phyloP scores from a whole-genome alignment of 2,329 filamentous ascomycete species.

The Colletotrichum theobromicola region DNA sequence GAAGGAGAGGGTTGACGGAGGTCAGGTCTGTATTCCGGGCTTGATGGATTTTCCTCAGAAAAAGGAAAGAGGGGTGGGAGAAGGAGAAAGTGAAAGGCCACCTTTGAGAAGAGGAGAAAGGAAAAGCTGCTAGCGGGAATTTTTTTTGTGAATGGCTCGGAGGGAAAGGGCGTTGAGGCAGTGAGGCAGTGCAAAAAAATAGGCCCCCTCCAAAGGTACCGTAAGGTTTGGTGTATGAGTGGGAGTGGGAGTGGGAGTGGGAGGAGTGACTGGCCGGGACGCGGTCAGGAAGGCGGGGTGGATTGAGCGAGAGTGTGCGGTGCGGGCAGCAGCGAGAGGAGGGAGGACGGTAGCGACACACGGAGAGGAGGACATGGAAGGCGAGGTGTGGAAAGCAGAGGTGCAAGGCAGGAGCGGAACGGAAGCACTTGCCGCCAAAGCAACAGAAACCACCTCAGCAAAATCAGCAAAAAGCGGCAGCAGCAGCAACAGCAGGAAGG shows the following conservation, averaged over 20 bases:
- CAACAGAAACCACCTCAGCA: neutral
- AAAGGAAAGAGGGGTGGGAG: constrained; percentile 16
- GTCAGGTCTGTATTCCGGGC: constrained; percentile 1
- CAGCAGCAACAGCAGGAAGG: neutral
- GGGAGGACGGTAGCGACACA: neutral
- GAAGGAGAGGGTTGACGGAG: constrained; percentile 6
- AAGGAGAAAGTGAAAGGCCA: constrained; percentile 13
- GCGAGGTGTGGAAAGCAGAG: neutral
- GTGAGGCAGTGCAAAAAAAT: constrained; percentile 23
- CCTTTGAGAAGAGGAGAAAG: constrained; percentile 17
- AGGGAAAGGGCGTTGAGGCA: constrained; percentile 20
- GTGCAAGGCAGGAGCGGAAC: constrained; percentile 6
- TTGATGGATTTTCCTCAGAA: constrained; percentile 12
- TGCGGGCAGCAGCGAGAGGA: neutral
- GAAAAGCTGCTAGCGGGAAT: constrained; percentile 17
- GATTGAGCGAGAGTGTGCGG: neutral
- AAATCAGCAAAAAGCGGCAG: neutral
- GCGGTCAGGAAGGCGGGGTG: constrained; percentile 14
- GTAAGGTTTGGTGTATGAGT: constrained; percentile 22
- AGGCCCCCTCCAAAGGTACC: constrained; percentile 3
- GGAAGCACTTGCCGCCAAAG: neutral
- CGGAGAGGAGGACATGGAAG: neutral
- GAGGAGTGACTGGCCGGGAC: constrained; percentile 17
- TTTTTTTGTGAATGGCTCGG: constrained; percentile 12
- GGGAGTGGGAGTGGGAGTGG: constrained; percentile 16